phyloP scores from a whole-genome alignment of 768 basidiomycete genomes.

The Paxillus involutus region DNA sequence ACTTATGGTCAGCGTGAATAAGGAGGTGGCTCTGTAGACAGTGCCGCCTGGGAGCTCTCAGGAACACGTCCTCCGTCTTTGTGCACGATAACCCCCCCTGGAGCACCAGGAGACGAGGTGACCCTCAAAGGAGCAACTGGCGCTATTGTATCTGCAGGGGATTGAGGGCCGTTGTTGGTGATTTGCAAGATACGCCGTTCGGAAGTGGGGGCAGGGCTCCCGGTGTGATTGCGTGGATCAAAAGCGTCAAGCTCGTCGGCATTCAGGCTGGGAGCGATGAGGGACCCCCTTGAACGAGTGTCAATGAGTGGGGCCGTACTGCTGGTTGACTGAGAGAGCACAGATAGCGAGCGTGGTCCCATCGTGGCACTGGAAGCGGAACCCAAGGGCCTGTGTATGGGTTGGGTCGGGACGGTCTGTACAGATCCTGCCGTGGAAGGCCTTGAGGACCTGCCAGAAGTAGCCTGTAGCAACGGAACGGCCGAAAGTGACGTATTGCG shows the following conservation, averaged over 20 bases:
- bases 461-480: constrained; percentile 21
- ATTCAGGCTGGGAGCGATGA: constrained; percentile 16
- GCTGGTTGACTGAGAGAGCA: constrained; percentile 15
- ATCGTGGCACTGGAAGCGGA: constrained; percentile 1
- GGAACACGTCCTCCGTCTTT: constrained; percentile 24
- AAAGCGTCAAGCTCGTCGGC: constrained; percentile 17
- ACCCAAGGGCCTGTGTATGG: constrained; percentile 6
- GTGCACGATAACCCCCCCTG: constrained; percentile 19
- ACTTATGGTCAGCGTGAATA: constrained; percentile 16
- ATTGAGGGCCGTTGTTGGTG: constrained; percentile 22
- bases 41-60: background rate
- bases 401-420: constrained; percentile 30
- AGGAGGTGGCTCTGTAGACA: constrained; percentile 18
- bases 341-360: constrained; percentile 21
- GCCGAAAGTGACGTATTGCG: constrained; percentile 27
- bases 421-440: constrained; percentile 47
- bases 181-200: constrained; percentile 30
- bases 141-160: constrained; percentile 15
- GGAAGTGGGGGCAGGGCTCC: constrained; percentile 17
- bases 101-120: background rate
- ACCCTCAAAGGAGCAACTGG: background rate
- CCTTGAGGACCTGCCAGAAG: constrained; percentile 27
- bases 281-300: background rate
- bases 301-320: constrained; percentile 8
- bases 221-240: constrained; percentile 17